phyloP scores from a whole-genome alignment of 2,329 filamentous ascomycete genomes.

The Scorias spongiosa region DNA sequence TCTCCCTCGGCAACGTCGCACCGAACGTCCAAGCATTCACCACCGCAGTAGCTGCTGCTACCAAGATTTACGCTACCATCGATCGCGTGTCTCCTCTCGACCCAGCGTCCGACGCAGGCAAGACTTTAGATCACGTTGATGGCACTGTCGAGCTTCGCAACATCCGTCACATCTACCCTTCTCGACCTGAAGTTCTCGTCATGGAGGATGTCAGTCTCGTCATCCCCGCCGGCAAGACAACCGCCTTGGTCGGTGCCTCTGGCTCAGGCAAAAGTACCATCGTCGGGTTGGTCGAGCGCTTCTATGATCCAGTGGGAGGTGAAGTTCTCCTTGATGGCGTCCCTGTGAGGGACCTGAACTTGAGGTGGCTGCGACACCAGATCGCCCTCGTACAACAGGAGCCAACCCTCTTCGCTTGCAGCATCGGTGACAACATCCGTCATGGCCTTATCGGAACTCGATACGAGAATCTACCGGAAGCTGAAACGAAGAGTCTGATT shows the following conservation, averaged over 20 bases:
- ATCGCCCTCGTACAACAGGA: conserved; percentile 90
- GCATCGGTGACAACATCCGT: conserved; percentile 80
- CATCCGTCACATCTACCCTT: conserved; percentile 89
- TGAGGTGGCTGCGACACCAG: conserved; percentile 82
- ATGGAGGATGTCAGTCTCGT: conserved; percentile 69
- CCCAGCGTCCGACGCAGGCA: conserved; percentile 54
- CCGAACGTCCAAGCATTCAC: conserved; percentile 80
- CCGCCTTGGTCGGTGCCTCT: conserved; percentile 83
- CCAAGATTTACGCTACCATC: conserved; percentile 89
- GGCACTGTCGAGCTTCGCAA: conserved; percentile 69
- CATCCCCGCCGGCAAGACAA: conserved; percentile 80
- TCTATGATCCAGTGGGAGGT: conserved; percentile 80
- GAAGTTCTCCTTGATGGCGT: conserved; percentile 66
- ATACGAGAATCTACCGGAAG: conserved; percentile 51
- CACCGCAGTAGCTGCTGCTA: conserved; percentile 65
- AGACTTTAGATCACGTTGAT: conserved; percentile 54
- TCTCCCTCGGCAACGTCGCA: conserved; percentile 74
- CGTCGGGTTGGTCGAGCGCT: conserved; percentile 81
- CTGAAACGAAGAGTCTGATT: conserved; percentile 56
- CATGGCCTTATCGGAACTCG: conserved; percentile 77
- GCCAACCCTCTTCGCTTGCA: conserved; percentile 75
- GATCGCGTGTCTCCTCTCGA: conserved; percentile 77
- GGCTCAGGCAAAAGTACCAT: conserved; percentile 93
- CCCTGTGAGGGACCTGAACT: conserved; percentile 66
- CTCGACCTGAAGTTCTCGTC: conserved; percentile 74